Conservation (phyloP, 129 eudicot genomes). For the Calendula officinalis region DNA sequence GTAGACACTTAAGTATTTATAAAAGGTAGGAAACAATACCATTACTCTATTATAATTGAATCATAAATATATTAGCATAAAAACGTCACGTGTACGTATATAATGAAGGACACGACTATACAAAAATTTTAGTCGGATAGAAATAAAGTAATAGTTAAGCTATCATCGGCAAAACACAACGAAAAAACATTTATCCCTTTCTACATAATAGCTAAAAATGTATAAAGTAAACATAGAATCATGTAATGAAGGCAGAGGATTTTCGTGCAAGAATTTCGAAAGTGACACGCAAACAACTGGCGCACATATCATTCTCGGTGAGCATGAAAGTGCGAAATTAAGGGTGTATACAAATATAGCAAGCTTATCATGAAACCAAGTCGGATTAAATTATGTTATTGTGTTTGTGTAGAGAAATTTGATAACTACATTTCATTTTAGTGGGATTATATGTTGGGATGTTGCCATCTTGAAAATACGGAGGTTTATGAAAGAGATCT, state of each 20-base stretch:
- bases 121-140: background rate
- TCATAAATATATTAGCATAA: background rate
- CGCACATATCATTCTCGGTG: constrained; percentile 23
- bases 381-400: constrained; percentile 15
- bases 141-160: constrained; percentile 21
- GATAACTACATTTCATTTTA: constrained; percentile 22
- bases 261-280: constrained; percentile 27
- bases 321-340: constrained; percentile 29
- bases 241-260: background rate
- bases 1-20: too few species aligned
- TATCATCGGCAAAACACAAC: constrained; percentile 23
- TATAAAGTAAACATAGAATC: constrained; percentile 24
- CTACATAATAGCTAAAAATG: constrained; percentile 17
- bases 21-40: too few species aligned
- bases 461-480: constrained; percentile 24
- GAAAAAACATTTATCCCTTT: background rate
- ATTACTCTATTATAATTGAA: background rate
- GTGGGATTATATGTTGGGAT: constrained; percentile 28
- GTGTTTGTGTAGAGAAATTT: constrained; percentile 18
- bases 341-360: constrained; percentile 27
- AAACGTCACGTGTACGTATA: background rate
- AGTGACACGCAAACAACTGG: constrained; percentile 27
- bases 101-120: constrained; percentile 9
- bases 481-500: constrained; percentile 12
- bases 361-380: constrained; percentile 20